Conservation (phyloP, 2,329 filamentous ascomycete genomes). For the Penicillium sp. region DNA sequence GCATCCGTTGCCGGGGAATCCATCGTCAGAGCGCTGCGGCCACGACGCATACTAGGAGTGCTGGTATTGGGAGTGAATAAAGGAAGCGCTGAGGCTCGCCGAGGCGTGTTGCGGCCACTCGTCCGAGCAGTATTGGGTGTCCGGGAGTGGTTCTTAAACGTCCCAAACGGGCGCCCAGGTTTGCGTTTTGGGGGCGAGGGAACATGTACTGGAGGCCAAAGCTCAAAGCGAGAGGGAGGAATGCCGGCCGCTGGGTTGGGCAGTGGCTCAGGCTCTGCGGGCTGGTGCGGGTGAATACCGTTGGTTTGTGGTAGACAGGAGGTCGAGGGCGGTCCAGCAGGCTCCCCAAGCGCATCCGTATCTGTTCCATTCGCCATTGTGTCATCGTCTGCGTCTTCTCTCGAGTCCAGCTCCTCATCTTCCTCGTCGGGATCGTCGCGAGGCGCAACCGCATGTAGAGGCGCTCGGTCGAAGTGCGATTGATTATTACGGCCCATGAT, state of each 20-base stretch:
- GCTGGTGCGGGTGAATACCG: slow-evolving; percentile 29
- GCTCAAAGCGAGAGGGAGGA: slow-evolving; percentile 48
- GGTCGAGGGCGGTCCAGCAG: slow-evolving; percentile 44
- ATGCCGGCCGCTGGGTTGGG: slow-evolving; percentile 41
- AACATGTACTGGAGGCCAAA: slow-evolving; percentile 48
- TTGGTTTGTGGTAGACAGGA: slow-evolving; percentile 31
- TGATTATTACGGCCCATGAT: slow-evolving; percentile 88
- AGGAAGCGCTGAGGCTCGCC: slow-evolving; percentile 36
- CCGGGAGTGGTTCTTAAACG: slow-evolving; percentile 28
- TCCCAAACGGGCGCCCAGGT: slow-evolving; percentile 45
- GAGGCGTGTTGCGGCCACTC: slow-evolving; percentile 44
- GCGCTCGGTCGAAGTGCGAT: slow-evolving; percentile 80
- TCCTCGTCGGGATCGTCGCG: slow-evolving; percentile 64
- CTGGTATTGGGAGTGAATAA: slow-evolving; percentile 37
- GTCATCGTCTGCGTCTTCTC: slow-evolving; percentile 19
- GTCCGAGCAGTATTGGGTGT: slow-evolving; percentile 42
- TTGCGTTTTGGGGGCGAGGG: slow-evolving; percentile 39
- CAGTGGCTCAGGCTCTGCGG: slow-evolving; percentile 17
- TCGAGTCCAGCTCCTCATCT: slow-evolving; percentile 31
- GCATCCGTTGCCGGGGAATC: slow-evolving; percentile 37
- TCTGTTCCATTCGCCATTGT: slow-evolving; percentile 23
- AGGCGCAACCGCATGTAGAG: slow-evolving; percentile 83
- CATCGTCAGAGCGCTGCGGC: slow-evolving; percentile 40
- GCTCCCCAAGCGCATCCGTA: slow-evolving; percentile 28
- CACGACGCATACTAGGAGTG: slow-evolving; percentile 37